Evolutionary conservation across 2,329 filamentous ascomycete species (phyloP), one percentile per base, ranked within the genome.

Genomic region (Fusarium sp.): DNA sequence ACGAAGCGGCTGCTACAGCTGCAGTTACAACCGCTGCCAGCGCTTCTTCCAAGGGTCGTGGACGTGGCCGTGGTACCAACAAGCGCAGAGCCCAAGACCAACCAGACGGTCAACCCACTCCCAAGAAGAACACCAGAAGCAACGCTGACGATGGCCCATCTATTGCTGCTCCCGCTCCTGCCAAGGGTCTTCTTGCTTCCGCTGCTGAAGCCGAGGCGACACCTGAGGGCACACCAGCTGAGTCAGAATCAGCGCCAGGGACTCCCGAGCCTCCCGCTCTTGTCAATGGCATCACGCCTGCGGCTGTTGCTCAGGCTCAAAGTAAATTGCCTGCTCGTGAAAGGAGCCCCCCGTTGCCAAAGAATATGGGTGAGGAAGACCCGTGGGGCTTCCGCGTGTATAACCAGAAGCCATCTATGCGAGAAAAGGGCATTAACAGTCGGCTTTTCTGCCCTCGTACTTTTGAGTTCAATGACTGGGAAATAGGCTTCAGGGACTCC

Each of bases 401-500:
- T 68, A 81, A 77, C 60, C 79, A 81, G 62, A 72, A 76, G 15
- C 83, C 87, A 54, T 82, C 80, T 42, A 80, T 82, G 63, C 78
- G 81, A 46, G 81, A 83, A 36, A 81, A 80, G 80, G 67, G 83
- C 31, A 84, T 86, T 75, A 89, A 88, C 73, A 87, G 86, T 31
- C 84, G 89, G 61, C 84, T 90, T 74, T 80, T 88, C 46, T 77
- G 77, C 8, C 87, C 87, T 15, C 81, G 80, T 11, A 71, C 83
- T 1, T 87, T 86, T 68, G 80, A 83, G 56, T 89, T 84, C 62
- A 82, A 86, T 41, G 80, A 86, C 13, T 81, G 85, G 63, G 87
- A 90, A 75, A 90, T 90, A 67, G 88, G 88, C 18, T 90, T 89
- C 77, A 84, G 86, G 27, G 88, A 90, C 73, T 88, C 87, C 7